Evolutionary conservation across 768 basidiomycete species (phyloP).

Genomic region (Amanita subjunquillea): DNA sequence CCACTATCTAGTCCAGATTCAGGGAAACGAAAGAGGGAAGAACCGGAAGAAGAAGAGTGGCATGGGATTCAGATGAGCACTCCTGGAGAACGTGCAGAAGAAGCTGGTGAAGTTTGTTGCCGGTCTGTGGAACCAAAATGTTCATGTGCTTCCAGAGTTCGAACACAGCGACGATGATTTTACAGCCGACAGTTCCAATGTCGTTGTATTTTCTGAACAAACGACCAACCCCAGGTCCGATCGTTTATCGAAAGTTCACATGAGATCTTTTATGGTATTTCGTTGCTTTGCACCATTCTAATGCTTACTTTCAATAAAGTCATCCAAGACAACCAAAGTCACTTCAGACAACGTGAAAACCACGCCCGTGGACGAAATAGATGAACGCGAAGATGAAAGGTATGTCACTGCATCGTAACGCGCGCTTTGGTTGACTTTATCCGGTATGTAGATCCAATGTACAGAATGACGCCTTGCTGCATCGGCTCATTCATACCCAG

Average conservation of each 20-base stretch:
- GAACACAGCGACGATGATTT: conserved; percentile 39
- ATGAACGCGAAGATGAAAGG: conserved; percentile 49
- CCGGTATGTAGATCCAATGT: conserved; percentile 46
- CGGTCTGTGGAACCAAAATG: not conserved
- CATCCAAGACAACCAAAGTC: conserved; percentile 65
- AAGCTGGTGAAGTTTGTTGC: conserved; percentile 3
- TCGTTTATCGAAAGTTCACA: conserved; percentile 28
- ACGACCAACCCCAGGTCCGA: conserved; percentile 11
- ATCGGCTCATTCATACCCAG: conserved; percentile 72
- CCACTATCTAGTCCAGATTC: conserved; percentile 11
- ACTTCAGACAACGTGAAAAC: conserved; percentile 20
- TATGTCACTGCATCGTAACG: conserved; percentile 10
- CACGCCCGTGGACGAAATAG: conserved; percentile 17
- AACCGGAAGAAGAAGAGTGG: conserved; percentile 23
- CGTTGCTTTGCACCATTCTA: not conserved
- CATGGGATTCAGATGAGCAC: conserved; percentile 18
- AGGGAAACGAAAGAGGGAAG: conserved; percentile 13
- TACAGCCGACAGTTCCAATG: conserved; percentile 27
- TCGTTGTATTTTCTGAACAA: conserved; percentile 43
- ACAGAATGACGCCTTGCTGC: conserved; percentile 71
- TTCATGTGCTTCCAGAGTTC: conserved; percentile 17
- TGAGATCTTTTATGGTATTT: conserved; percentile 70
- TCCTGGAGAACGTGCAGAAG: conserved; percentile 8
- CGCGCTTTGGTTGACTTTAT: not conserved
- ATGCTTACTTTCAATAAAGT: conserved; percentile 31